Conservation (phyloP, 495 filamentous ascomycete species). For the Cercophora sp. region DNA sequence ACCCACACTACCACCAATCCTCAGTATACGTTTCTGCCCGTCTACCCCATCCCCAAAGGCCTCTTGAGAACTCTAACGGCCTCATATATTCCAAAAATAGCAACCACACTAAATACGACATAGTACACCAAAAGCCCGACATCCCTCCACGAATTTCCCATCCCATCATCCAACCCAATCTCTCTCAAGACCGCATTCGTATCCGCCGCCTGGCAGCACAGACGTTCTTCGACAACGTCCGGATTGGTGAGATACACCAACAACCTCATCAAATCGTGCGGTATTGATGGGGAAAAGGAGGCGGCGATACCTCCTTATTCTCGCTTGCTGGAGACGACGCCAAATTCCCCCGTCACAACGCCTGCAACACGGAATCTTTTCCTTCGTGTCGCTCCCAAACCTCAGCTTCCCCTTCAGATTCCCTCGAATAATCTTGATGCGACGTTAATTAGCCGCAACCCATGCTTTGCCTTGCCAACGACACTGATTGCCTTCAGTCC, state of each 20-base stretch:
- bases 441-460: constrained; percentile 51
- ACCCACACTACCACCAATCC: no score
- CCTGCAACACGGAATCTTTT: constrained; percentile 48
- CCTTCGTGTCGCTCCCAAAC: constrained; percentile 61
- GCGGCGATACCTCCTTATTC: constrained; percentile 2
- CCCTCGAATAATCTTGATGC: constrained; percentile 54
- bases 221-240: constrained; percentile 64
- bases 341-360: constrained; percentile 35
- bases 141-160: constrained; percentile 56
- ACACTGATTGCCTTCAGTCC: constrained; percentile 56
- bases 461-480: constrained; percentile 58
- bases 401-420: constrained; percentile 51
- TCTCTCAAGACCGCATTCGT: constrained; percentile 55
- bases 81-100: no score
- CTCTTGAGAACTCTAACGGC: no score
- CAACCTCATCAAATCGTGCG: constrained; percentile 22
- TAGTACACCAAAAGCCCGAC: constrained; percentile 51
- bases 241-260: constrained; percentile 56
- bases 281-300: constrained; percentile 22
- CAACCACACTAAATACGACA: no score
- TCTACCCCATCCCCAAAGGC: no score
- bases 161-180: constrained; percentile 53
- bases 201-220: constrained; percentile 57
- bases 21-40: no score
- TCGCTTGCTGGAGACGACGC: not conserved